Percentiles rank a stretch among this genome's conserved stretches.
Evolutionary conservation across 805 yeast species (phyloP).

Genomic region (Jamesozyma lodderae): DNA sequence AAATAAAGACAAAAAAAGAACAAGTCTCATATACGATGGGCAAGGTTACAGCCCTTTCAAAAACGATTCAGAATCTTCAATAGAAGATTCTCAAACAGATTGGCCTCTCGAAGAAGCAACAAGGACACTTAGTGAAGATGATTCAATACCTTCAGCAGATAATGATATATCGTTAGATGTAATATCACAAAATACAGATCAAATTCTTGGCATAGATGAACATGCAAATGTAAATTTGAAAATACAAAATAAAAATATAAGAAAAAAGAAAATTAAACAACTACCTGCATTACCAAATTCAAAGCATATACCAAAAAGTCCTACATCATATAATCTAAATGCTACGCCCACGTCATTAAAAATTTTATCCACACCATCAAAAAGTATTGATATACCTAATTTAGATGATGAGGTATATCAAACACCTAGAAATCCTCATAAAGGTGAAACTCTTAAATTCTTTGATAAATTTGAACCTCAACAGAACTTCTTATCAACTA

Average conservation of each 20-base stretch:
- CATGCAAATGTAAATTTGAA: slow-evolving; percentile 29
- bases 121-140: too few species aligned
- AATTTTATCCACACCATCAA: slow-evolving; percentile 23
- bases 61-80: slow-evolving; percentile 1
- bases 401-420: slow-evolving; percentile 10
- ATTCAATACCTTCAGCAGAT: slow-evolving; percentile 23
- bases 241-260: slow-evolving; percentile 22
- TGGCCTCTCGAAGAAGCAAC: too few species aligned
- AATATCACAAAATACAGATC: slow-evolving; percentile 13
- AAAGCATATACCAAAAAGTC: too few species aligned
- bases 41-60: slow-evolving; percentile 27
- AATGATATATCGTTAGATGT: slow-evolving; percentile 24
- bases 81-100: too few species aligned
- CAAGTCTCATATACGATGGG: slow-evolving; percentile 33
- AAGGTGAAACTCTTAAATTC: slow-evolving; percentile 18
- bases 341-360: slow-evolving; percentile 17
- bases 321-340: too few species aligned
- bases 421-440: slow-evolving; percentile 8
- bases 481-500: neutral
- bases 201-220: slow-evolving; percentile 23
- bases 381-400: slow-evolving; percentile 22
- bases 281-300: neutral
- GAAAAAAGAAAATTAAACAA: slow-evolving; percentile 2
- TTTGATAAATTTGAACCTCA: slow-evolving; percentile 18
- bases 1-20: slow-evolving; percentile 25